Evolutionary conservation across 2,329 filamentous ascomycete genomes (phyloP).

Genomic region (Ophiostoma australiae): DNA sequence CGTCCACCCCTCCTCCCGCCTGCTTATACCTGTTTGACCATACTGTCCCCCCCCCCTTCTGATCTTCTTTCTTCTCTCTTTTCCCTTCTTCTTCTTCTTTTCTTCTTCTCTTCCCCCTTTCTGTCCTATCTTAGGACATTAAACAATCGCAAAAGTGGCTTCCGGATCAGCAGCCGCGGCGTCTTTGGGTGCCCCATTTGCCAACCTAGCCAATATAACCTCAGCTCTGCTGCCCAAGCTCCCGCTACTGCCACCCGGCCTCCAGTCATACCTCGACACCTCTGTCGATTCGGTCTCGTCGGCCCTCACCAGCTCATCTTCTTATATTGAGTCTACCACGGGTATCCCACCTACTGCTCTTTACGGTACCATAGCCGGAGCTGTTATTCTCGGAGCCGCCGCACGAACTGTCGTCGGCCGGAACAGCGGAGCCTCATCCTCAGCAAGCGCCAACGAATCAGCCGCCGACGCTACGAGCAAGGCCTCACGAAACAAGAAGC

Average conservation of each 20-base stretch:
- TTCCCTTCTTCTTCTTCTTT: neutral
- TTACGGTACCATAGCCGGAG: slow-evolving; percentile 48
- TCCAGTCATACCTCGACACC: slow-evolving; percentile 55
- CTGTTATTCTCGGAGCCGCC: slow-evolving; percentile 46
- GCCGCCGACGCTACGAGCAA: slow-evolving; percentile 9
- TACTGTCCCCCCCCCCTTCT: neutral
- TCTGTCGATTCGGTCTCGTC: slow-evolving; percentile 47
- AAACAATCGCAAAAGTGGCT: slow-evolving; percentile 55
- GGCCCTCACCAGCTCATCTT: slow-evolving; percentile 46
- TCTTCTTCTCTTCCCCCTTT: slow-evolving; percentile 1
- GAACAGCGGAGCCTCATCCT: slow-evolving; percentile 25
- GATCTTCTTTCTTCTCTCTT: neutral
- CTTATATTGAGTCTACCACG: slow-evolving; percentile 47
- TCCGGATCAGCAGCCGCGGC: slow-evolving; percentile 53
- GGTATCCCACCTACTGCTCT: slow-evolving; percentile 47
- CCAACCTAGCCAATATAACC: slow-evolving; percentile 52
- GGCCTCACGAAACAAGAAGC: slow-evolving; percentile 27
- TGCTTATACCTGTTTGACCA: neutral
- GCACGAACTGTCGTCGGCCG: slow-evolving; percentile 33
- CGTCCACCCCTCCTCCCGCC: neutral
- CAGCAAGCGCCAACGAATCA: neutral
- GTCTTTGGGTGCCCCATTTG: slow-evolving; percentile 55
- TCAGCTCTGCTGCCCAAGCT: slow-evolving; percentile 39
- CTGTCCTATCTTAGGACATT: slow-evolving; percentile 36
- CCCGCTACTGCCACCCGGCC: slow-evolving; percentile 34